Conservation (phyloP, 2,329 filamentous ascomycete species). For the Penicillium sp. region DNA sequence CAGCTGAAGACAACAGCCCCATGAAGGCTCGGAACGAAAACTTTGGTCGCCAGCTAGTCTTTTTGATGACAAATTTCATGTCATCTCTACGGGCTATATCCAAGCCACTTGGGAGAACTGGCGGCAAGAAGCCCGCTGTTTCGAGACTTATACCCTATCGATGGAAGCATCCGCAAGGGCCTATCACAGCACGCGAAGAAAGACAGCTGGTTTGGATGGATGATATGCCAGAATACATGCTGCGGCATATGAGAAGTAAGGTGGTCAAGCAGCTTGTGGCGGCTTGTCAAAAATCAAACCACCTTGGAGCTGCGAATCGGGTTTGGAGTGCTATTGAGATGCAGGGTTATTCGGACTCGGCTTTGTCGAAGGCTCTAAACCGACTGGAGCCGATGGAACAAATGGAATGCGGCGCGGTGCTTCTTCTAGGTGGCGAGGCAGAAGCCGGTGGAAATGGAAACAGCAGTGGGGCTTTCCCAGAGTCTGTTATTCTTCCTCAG, state of each 20-base stretch:
- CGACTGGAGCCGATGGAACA: conserved; percentile 24
- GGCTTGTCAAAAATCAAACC: conserved; percentile 24
- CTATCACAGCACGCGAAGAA: conserved; percentile 26
- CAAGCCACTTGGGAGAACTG: conserved; percentile 6
- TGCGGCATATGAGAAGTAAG: conserved; percentile 38
- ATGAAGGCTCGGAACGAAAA: neutral
- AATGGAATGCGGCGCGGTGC: conserved; percentile 34
- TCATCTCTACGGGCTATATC: conserved; percentile 25
- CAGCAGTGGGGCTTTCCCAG: conserved; percentile 14
- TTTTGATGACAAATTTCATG: conserved; percentile 32
- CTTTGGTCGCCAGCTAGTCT: conserved; percentile 15
- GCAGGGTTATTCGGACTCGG: conserved; percentile 17
- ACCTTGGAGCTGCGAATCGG: conserved; percentile 16
- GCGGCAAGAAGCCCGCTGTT: conserved; percentile 16
- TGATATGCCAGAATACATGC: conserved; percentile 49
- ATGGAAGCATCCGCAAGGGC: conserved; percentile 36
- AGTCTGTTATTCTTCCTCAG: conserved; percentile 33
- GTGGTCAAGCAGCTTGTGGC: conserved; percentile 39
- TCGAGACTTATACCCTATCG: conserved; percentile 33
- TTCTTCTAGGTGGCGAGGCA: conserved; percentile 14
- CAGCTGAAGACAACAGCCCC: neutral
- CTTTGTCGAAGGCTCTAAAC: conserved; percentile 22
- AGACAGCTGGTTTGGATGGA: conserved; percentile 46
- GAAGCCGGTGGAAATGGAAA: neutral
- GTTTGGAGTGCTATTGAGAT: conserved; percentile 32